Conservation (phyloP, 169 alveolate species). For the Besnoitia besnoiti region DNA sequence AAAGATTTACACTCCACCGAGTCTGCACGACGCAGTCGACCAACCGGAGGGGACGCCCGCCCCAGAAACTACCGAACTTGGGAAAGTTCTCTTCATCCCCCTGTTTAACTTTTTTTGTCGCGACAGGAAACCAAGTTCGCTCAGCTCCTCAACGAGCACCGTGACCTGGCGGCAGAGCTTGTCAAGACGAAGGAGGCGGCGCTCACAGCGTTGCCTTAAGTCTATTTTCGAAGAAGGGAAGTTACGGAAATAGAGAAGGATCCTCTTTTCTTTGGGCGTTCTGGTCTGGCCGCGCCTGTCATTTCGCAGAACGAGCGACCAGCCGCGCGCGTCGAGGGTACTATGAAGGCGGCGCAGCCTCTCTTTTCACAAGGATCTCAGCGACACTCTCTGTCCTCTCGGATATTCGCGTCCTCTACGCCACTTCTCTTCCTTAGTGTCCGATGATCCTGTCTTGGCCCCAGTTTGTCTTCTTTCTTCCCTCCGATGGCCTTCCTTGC, state of each 20-base stretch:
- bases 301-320: neutral
- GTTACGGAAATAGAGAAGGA: neutral
- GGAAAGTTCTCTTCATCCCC: too few species aligned
- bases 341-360: neutral
- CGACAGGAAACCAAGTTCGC: neutral
- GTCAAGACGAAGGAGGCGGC: neutral
- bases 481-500: too few species aligned
- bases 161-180: neutral
- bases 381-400: neutral
- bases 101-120: neutral
- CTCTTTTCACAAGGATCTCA: neutral
- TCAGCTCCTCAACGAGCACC: conserved; percentile 18
- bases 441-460: too few species aligned
- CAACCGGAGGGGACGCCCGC: too few species aligned
- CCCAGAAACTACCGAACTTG: too few species aligned
- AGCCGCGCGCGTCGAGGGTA: neutral
- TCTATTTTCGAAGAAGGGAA: too few species aligned
- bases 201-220: neutral
- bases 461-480: too few species aligned
- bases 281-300: neutral
- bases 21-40: too few species aligned
- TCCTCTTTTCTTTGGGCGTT: neutral
- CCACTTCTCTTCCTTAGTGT: neutral
- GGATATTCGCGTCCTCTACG: neutral
- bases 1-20: too few species aligned